These are phyloP conservation scores for Artomyces pyxidatus DNA, from an alignment of 768 basidiomycete genomes.

Conservation along the genomic window DNA sequence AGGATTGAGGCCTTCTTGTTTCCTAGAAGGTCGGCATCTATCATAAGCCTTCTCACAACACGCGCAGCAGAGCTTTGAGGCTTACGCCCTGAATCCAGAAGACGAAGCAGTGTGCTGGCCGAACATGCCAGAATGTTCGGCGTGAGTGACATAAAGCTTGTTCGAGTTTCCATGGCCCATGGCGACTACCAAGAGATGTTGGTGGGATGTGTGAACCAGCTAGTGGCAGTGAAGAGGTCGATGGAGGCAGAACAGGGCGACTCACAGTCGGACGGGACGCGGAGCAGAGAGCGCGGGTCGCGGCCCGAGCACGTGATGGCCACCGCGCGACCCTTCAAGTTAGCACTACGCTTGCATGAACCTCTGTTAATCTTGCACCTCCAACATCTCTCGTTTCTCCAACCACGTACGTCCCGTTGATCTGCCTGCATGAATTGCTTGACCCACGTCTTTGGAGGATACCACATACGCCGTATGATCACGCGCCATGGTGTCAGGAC, in stretches of 20 bases:
- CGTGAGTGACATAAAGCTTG: slow-evolving; percentile 86
- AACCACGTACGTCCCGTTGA: too few relatives aligned
- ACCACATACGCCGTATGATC: slow-evolving; percentile 14
- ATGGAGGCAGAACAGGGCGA: too few relatives aligned
- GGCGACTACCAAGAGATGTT: background rate
- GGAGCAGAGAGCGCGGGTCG: too few relatives aligned
- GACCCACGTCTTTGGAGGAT: background rate
- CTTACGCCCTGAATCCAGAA: slow-evolving; percentile 61
- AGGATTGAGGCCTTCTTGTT: slow-evolving; percentile 58
- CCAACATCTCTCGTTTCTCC: background rate
- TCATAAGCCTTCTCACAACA: too few relatives aligned
- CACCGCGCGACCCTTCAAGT: background rate
- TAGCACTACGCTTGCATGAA: background rate
- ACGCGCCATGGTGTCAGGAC: slow-evolving; percentile 9
- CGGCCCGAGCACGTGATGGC: too few relatives aligned
- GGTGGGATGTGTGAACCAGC: too few relatives aligned
- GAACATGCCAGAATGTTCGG: slow-evolving; percentile 73
- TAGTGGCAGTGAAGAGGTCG: background rate
- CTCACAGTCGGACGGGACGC: too few relatives aligned
- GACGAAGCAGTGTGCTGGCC: slow-evolving; percentile 76
- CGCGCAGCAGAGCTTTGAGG: too few relatives aligned
- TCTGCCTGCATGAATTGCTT: too few relatives aligned
- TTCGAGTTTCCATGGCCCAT: slow-evolving; percentile 87
- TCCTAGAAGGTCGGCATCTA: too few relatives aligned
- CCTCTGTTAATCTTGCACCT: background rate